Evolutionary conservation across 768 basidiomycete species (phyloP).

Genomic region (Plicaturopsis crispa): DNA sequence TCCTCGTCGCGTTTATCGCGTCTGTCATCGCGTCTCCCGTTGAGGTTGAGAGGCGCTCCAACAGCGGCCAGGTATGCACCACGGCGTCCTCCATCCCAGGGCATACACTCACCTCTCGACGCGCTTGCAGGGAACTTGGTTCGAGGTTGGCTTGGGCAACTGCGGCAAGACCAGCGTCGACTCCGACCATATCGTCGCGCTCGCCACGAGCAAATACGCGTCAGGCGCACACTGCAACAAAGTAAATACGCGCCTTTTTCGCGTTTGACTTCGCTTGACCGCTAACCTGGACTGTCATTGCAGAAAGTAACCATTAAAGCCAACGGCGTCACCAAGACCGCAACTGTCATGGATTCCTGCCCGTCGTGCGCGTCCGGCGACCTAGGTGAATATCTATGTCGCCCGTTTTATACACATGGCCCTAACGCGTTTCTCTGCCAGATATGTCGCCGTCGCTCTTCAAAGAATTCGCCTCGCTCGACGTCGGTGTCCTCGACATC

Average conservation of each 20-base stretch:
- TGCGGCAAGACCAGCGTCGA: slow-evolving; percentile 15
- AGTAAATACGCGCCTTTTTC: slow-evolving; percentile 7
- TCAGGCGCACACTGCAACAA: slow-evolving; percentile 14
- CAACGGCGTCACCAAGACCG: slow-evolving; percentile 11
- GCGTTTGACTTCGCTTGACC: not conserved
- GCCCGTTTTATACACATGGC: not conserved
- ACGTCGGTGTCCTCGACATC: slow-evolving; percentile 6
- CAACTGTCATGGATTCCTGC: slow-evolving; percentile 16
- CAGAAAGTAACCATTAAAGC: slow-evolving; percentile 11
- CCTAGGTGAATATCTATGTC: slow-evolving; percentile 11
- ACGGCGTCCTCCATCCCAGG: too few species aligned
- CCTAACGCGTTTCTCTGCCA: slow-evolving; percentile 1
- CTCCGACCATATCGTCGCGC: slow-evolving; percentile 18
- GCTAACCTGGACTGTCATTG: not conserved
- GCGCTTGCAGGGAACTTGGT: slow-evolving; percentile 14
- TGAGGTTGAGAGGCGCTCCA: slow-evolving; percentile 6
- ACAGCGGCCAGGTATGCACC: too few species aligned
- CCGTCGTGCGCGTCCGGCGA: slow-evolving; percentile 13
- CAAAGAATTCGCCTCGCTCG: slow-evolving; percentile 8
- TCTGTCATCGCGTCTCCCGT: slow-evolving; percentile 1
- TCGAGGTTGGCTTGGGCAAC: slow-evolving; percentile 18
- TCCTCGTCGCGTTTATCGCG: slow-evolving; percentile 4
- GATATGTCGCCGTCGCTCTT: slow-evolving; percentile 18
- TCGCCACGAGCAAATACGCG: slow-evolving; percentile 12
- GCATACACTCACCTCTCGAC: too few species aligned